Evolutionary conservation across 345 rosid genomes (phyloP).

Genomic region (Aquilaria sinensis): DNA sequence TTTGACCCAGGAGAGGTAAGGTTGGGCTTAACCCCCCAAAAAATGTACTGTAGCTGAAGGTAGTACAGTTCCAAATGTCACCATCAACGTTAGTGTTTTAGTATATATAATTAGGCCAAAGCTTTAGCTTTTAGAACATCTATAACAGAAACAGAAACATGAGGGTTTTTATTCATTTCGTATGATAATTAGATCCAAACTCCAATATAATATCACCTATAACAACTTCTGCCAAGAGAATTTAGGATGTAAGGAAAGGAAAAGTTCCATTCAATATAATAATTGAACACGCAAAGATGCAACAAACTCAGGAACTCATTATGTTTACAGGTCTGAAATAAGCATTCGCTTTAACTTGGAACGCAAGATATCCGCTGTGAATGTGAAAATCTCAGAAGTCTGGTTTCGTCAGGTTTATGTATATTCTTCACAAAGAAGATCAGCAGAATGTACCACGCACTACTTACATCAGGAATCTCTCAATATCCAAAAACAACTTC

Average conservation of each 20-base stretch:
- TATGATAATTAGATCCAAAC: too few relatives aligned
- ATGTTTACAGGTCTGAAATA: constrained; percentile 12
- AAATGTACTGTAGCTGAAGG: too few relatives aligned
- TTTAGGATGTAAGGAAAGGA: background rate
- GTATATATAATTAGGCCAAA: too few relatives aligned
- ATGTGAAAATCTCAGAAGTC: constrained; percentile 13
- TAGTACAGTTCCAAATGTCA: too few relatives aligned
- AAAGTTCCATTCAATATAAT: constrained; percentile 4
- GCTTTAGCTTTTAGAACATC: too few relatives aligned
- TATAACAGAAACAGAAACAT: too few relatives aligned
- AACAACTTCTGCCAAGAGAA: too few relatives aligned
- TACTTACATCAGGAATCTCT: constrained; percentile 24
- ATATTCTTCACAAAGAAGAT: constrained; percentile 8
- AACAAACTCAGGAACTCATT: background rate
- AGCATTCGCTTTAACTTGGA: background rate
- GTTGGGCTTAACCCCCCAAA: too few relatives aligned
- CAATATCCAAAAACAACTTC: background rate
- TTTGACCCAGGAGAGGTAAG: too few relatives aligned
- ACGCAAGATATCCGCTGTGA: constrained; percentile 7
- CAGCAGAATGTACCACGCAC: constrained; percentile 9
- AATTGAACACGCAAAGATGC: constrained; percentile 2
- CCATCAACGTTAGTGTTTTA: too few relatives aligned
- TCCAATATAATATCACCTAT: too few relatives aligned
- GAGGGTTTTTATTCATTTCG: too few relatives aligned
- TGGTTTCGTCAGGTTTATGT: constrained; percentile 11